phyloP scores from a whole-genome alignment of 768 basidiomycete species.

The Cystofilobasidium bisporidii region DNA sequence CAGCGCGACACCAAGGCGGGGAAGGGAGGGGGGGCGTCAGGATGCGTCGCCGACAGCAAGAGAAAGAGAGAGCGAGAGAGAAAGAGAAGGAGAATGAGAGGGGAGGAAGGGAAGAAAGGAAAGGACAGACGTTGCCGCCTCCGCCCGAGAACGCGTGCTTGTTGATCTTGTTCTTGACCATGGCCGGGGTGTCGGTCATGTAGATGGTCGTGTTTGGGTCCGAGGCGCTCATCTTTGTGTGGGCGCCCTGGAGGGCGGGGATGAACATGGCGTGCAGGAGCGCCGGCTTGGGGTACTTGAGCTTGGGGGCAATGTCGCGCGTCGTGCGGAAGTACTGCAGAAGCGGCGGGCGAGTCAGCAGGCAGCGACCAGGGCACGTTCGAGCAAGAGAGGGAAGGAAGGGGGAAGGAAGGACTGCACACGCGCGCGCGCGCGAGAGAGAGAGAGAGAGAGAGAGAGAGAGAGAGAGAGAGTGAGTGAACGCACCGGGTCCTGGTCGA shows the following conservation, averaged over 20 bases:
- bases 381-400: not conserved
- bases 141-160: constrained; percentile 94
- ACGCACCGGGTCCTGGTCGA: constrained; percentile 57
- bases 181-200: constrained; percentile 84
- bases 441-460: not conserved
- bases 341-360: not conserved
- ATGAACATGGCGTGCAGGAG: constrained; percentile 95
- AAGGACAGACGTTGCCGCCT: constrained; percentile 12
- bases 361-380: not conserved
- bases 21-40: too few species aligned
- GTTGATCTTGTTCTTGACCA: constrained; percentile 97
- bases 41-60: too few species aligned
- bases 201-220: constrained; percentile 85
- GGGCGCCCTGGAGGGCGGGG: constrained; percentile 92
- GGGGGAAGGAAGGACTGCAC: too few species aligned
- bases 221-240: constrained; percentile 98
- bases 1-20: too few species aligned
- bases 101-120: not conserved
- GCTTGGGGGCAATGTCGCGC: constrained; percentile 82
- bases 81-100: not conserved
- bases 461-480: not conserved
- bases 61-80: not conserved
- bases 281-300: constrained; percentile 91
- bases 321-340: constrained; percentile 89
- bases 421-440: too few species aligned